These are phyloP conservation scores for Fragilaria radians DNA, from an alignment of 108 stramenopile species.

Conservation along the genomic window DNA sequence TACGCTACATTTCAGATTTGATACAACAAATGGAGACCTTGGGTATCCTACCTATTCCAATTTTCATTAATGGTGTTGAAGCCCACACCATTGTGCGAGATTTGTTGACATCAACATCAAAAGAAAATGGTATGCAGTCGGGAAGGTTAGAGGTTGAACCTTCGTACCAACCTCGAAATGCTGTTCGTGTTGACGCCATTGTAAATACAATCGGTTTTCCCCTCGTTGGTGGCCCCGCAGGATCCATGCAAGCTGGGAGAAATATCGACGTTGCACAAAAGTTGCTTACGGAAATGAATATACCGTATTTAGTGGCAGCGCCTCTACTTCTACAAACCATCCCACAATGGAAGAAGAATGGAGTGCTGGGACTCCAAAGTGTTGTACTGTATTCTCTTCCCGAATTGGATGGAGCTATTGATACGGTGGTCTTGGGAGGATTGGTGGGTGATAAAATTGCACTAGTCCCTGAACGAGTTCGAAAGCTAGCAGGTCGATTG, in stretches of 20 bases:
- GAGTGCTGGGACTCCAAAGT: slow-evolving; percentile 74
- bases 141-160: slow-evolving; percentile 30
- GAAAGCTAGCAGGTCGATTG: slow-evolving; percentile 49
- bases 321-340: slow-evolving; percentile 75
- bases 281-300: slow-evolving; percentile 54
- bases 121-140: slow-evolving; percentile 28
- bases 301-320: slow-evolving; percentile 72
- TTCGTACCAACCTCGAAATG: slow-evolving; percentile 35
- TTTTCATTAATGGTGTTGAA: slow-evolving; percentile 89
- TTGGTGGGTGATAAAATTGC: slow-evolving; percentile 82
- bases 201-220: slow-evolving; percentile 86
- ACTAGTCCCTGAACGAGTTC: slow-evolving; percentile 71
- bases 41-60: slow-evolving; percentile 73
- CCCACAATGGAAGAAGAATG: slow-evolving; percentile 64
- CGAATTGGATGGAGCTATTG: slow-evolving; percentile 82
- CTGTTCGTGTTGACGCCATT: slow-evolving; percentile 62
- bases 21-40: slow-evolving; percentile 55
- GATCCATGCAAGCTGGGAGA: slow-evolving; percentile 77
- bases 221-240: slow-evolving; percentile 83
- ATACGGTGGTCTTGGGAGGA: slow-evolving; percentile 81
- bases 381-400: slow-evolving; percentile 75
- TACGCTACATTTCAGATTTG: slow-evolving; percentile 67
- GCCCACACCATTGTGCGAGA: slow-evolving; percentile 86
- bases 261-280: slow-evolving; percentile 67
- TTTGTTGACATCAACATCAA: slow-evolving; percentile 61